These are phyloP conservation scores for Apiotrichum brassicae DNA, from an alignment of 1,284 basidiomycete genomes.

Conservation along the genomic window DNA sequence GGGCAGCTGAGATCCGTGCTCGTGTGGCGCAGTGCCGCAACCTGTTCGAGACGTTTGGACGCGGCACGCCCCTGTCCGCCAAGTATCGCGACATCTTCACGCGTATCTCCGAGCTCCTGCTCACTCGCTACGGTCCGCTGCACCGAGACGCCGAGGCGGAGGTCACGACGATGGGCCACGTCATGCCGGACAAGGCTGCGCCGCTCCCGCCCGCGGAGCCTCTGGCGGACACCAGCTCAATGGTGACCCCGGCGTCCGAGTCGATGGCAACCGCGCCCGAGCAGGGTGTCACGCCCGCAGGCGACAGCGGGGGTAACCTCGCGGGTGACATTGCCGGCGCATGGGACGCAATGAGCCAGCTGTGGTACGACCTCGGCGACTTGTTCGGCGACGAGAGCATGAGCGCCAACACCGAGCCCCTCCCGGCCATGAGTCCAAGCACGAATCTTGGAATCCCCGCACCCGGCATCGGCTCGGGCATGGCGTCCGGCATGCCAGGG, in stretches of 20 bases:
- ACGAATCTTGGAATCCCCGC: too few relatives aligned
- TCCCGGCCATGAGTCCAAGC: background rate
- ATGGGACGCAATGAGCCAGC: conserved; percentile 31
- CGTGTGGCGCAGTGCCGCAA: conserved; percentile 25
- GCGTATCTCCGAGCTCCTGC: conserved; percentile 18
- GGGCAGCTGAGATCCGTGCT: conserved; percentile 23
- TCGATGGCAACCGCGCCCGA: background rate
- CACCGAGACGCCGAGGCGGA: background rate
- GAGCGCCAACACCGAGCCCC: background rate
- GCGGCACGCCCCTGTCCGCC: conserved; percentile 19
- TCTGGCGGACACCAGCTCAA: background rate
- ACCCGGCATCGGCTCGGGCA: background rate
- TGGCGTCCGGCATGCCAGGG: background rate
- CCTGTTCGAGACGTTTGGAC: conserved; percentile 27
- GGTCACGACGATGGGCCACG: background rate
- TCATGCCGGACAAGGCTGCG: background rate
- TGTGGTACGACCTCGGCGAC: conserved; percentile 28
- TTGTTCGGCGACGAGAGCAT: conserved; percentile 18
- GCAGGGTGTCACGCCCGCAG: background rate
- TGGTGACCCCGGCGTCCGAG: background rate
- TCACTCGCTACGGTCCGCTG: conserved; percentile 18
- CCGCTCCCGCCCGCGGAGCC: background rate
- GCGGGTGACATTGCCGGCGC: conserved; percentile 15
- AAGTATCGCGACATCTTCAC: conserved; percentile 26
- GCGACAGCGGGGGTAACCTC: background rate